These are phyloP conservation scores for Aphanoascus verrucosus DNA, from an alignment of 2,329 filamentous ascomycete genomes.

Conservation along the genomic window DNA sequence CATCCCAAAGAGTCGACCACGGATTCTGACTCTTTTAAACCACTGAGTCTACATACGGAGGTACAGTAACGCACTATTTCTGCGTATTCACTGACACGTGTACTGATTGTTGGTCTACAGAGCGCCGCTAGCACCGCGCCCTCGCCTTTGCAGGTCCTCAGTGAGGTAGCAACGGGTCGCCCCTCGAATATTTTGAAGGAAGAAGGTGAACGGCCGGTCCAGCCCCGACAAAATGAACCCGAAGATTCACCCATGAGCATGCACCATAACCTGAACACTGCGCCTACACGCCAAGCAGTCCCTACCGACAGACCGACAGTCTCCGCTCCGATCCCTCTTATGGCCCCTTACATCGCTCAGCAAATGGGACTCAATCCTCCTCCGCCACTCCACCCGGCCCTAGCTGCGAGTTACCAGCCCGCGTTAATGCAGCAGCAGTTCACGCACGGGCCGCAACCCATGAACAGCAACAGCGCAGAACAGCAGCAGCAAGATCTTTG, in stretches of 20 bases:
- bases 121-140: slow-evolving; percentile 10
- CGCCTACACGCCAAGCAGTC: background rate
- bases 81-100: background rate
- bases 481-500: slow-evolving; percentile 7
- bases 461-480: background rate
- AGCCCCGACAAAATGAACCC: background rate
- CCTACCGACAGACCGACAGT: background rate
- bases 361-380: background rate
- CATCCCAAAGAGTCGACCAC: background rate
- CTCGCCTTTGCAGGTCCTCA: slow-evolving; percentile 30
- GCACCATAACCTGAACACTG: background rate
- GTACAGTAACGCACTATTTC: background rate
- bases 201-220: background rate
- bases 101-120: slow-evolving; percentile 3
- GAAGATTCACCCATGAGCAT: background rate
- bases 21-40: background rate
- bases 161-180: slow-evolving; percentile 34
- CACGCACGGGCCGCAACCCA: background rate
- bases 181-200: slow-evolving; percentile 13
- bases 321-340: background rate
- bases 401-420: slow-evolving; percentile 1
- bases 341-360: slow-evolving; percentile 3
- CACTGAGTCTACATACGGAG: background rate
- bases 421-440: background rate
- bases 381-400: background rate